A percentile compares a stretch with the other conserved stretches of the same genome.
Evolutionary conservation across 495 filamentous ascomycete species (phyloP).

Genomic region (Trichocladium uniseriatum): DNA sequence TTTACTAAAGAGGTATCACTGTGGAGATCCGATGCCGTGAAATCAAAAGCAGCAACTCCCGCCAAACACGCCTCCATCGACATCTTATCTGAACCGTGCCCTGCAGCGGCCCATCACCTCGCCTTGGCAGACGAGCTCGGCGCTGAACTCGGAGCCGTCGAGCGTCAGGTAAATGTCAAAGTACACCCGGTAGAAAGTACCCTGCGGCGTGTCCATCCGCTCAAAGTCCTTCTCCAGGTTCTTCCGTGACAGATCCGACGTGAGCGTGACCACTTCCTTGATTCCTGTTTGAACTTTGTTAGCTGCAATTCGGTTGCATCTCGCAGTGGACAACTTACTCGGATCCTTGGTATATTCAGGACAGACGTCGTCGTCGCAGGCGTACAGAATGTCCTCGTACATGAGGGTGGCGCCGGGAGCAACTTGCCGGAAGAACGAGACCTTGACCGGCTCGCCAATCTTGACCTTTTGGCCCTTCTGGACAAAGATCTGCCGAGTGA

Average conservation of each 20-base stretch:
- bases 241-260: conserved; percentile 92
- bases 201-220: conserved; percentile 97
- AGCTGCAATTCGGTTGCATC: conserved; percentile 11
- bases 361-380: conserved; percentile 95
- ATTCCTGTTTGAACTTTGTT: conserved; percentile 58
- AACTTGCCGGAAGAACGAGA: conserved; percentile 96
- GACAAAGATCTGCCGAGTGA: conserved; percentile 96
- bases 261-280: conserved; percentile 98
- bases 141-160: conserved; percentile 95
- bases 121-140: conserved; percentile 95
- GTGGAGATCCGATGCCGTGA: conserved; percentile 24
- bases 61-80: neutral
- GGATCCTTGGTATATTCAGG: conserved; percentile 99
- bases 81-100: conserved; percentile 59
- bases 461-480: conserved; percentile 98
- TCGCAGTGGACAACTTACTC: conserved; percentile 53
- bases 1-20: conserved; percentile 31
- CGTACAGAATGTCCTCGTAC: conserved; percentile 98
- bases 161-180: conserved; percentile 83
- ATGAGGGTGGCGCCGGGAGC: conserved; percentile 95
- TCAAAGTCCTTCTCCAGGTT: conserved; percentile 99
- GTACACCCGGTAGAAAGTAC: conserved; percentile 89
- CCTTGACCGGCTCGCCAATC: conserved; percentile 98
- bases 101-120: conserved; percentile 98
- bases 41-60: conserved; percentile 20